A percentile compares a stretch with the other conserved stretches of the same genome.
These are phyloP conservation scores for Pythium apleroticum DNA, from an alignment of 352 stramenopile species.

Conservation along the genomic window DNA sequence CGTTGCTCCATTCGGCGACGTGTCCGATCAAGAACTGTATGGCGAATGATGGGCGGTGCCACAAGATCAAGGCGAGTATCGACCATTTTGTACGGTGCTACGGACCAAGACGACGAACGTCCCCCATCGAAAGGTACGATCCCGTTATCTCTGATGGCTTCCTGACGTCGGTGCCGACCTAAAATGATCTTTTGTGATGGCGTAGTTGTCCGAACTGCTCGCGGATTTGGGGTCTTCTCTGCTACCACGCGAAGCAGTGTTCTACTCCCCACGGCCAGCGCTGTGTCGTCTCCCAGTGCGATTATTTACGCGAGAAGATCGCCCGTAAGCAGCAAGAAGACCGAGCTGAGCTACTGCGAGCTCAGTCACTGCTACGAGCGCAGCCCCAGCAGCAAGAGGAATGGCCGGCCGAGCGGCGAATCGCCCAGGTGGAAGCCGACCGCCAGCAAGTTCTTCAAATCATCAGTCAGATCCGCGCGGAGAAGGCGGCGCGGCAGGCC, in stretches of 20 bases:
- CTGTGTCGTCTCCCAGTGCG: slow-evolving; percentile 83
- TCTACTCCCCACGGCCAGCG: slow-evolving; percentile 44
- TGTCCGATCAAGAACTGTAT: slow-evolving; percentile 61
- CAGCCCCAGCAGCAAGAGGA: slow-evolving; percentile 32
- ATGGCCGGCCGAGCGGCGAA: slow-evolving; percentile 77
- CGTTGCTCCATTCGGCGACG: slow-evolving; percentile 67
- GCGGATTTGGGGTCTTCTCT: slow-evolving; percentile 87
- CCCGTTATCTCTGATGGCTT: not conserved
- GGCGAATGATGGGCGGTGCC: slow-evolving; percentile 62
- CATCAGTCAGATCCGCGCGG: slow-evolving; percentile 68
- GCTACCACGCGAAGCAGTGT: slow-evolving; percentile 83
- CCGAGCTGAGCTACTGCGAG: slow-evolving; percentile 54
- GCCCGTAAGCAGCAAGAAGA: slow-evolving; percentile 68
- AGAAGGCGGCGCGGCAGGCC: slow-evolving; percentile 44
- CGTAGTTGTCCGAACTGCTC: slow-evolving; percentile 76
- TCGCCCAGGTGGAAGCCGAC: slow-evolving; percentile 79
- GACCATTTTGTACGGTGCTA: slow-evolving; percentile 89
- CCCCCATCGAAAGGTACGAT: slow-evolving; percentile 75
- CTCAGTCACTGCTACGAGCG: slow-evolving; percentile 41
- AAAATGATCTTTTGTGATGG: not conserved
- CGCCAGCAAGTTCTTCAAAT: slow-evolving; percentile 74
- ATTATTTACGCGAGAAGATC: slow-evolving; percentile 87
- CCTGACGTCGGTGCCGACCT: not conserved
- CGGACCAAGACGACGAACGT: slow-evolving; percentile 59
- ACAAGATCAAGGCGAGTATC: slow-evolving; percentile 89